Percentiles rank a stretch among this genome's conserved stretches.
Conservation (phyloP, 768 basidiomycete genomes). For the Gymnopilus dilepis region DNA sequence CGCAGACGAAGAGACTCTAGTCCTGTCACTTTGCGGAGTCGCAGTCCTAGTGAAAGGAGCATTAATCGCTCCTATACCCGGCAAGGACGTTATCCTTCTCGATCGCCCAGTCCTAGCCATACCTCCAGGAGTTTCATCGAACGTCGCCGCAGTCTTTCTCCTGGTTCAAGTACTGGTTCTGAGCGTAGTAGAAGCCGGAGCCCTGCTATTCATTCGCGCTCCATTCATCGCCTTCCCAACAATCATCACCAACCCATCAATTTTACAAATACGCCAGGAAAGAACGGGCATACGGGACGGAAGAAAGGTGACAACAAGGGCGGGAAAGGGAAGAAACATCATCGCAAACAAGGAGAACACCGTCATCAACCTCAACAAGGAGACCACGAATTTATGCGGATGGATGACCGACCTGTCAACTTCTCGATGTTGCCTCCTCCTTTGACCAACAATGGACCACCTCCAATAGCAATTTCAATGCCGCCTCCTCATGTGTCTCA, state of each 20-base stretch:
- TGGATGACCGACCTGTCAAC: conserved; percentile 1
- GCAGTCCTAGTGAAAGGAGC: conserved; percentile 53
- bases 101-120: conserved; percentile 50
- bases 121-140: conserved; percentile 39
- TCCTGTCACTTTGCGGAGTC: conserved; percentile 50
- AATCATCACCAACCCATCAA: conserved; percentile 36
- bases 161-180: conserved; percentile 58
- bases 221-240: conserved; percentile 68
- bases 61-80: conserved; percentile 34
- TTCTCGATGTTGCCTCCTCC: conserved; percentile 11
- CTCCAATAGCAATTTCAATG: conserved; percentile 24
- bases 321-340: conserved; percentile 35
- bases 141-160: conserved; percentile 57
- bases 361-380: conserved; percentile 2
- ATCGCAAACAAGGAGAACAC: conserved; percentile 20
- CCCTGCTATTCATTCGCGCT: conserved; percentile 53
- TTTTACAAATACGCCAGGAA: conserved; percentile 39
- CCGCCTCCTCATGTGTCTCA: conserved; percentile 21
- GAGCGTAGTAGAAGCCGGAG: conserved; percentile 64
- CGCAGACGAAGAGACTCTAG: conserved; percentile 59
- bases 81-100: conserved; percentile 32
- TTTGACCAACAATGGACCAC: conserved; percentile 8
- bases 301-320: conserved; percentile 28
- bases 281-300: conserved; percentile 28
- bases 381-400: conserved; percentile 4